Conservation (phyloP, 1,284 basidiomycete genomes). For the Ganoderma sp. region DNA sequence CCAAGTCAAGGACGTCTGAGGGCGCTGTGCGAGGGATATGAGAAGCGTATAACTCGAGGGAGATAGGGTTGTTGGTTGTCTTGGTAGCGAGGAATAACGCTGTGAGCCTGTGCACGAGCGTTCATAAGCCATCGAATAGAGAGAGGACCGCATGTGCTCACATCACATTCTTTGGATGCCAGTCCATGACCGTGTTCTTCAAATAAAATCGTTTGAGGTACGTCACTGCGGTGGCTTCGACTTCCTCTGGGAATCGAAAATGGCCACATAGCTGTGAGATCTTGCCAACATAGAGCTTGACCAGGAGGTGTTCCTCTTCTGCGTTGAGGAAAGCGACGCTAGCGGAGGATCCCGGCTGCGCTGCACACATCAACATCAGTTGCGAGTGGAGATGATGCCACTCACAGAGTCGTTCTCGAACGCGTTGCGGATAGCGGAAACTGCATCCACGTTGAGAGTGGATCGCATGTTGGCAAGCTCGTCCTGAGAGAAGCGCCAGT, state of each 20-base stretch:
- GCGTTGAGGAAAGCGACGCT: slow-evolving; percentile 77
- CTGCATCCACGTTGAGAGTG: slow-evolving; percentile 75
- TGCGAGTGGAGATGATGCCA: slow-evolving; percentile 10
- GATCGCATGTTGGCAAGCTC: slow-evolving; percentile 64
- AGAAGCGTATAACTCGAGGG: slow-evolving; percentile 82
- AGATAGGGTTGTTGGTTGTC: slow-evolving; percentile 92
- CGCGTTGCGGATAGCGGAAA: slow-evolving; percentile 74
- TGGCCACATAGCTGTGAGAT: slow-evolving; percentile 85
- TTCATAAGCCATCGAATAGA: not conserved
- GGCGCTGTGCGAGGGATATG: slow-evolving; percentile 81
- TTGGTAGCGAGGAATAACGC: slow-evolving; percentile 96
- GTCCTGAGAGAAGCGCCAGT: slow-evolving; percentile 86
- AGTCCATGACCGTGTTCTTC: slow-evolving; percentile 98
- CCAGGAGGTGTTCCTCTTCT: slow-evolving; percentile 86
- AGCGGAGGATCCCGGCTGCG: slow-evolving; percentile 69
- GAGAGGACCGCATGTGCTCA: slow-evolving; percentile 48
- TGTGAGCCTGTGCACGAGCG: slow-evolving; percentile 75
- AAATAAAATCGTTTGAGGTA: slow-evolving; percentile 98
- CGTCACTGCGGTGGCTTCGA: slow-evolving; percentile 90
- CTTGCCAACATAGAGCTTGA: slow-evolving; percentile 89
- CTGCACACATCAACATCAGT: slow-evolving; percentile 19
- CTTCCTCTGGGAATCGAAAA: slow-evolving; percentile 89
- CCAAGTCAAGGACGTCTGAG: slow-evolving; percentile 87
- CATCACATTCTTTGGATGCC: slow-evolving; percentile 99
- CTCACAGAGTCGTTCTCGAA: slow-evolving; percentile 83